Evolutionary conservation across 768 basidiomycete genomes (phyloP).

Genomic region (Boletus rubroflammeus): DNA sequence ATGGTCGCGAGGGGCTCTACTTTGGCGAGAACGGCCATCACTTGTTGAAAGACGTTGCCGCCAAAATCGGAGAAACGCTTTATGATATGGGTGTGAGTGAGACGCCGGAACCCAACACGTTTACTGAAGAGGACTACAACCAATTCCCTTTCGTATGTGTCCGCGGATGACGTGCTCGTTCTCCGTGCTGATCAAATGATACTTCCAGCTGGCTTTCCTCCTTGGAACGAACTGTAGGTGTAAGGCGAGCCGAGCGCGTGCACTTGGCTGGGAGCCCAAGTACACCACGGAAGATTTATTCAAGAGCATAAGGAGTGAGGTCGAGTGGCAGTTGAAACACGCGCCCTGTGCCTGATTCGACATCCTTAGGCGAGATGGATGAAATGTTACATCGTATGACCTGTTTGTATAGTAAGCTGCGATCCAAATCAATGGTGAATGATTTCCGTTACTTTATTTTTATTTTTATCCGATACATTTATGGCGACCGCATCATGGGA

Average conservation of each 20-base stretch:
- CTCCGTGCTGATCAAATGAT: neutral
- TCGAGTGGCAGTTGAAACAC: constrained; percentile 18
- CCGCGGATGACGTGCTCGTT: no score
- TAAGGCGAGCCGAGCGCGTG: constrained; percentile 17
- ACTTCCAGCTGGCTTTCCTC: constrained; percentile 12
- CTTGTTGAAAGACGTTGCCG: constrained; percentile 40
- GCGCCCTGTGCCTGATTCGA: neutral
- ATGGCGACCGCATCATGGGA: constrained; percentile 29
- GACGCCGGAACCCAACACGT: constrained; percentile 37
- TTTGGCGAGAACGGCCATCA: constrained; percentile 55
- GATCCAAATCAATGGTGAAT: neutral
- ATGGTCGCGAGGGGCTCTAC: constrained; percentile 47
- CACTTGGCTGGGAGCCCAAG: constrained; percentile 30
- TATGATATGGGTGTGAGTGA: constrained; percentile 14
- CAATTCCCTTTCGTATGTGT: constrained; percentile 5
- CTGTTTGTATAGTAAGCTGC: neutral
- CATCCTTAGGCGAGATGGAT: neutral
- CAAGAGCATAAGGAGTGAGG: constrained; percentile 18
- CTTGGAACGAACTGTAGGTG: constrained; percentile 24
- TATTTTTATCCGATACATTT: no score
- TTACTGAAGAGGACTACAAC: constrained; percentile 31
- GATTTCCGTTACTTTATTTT: neutral
- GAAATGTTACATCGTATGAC: neutral
- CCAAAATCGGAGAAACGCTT: constrained; percentile 37
- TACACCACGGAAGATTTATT: constrained; percentile 29